Percentiles rank a stretch among this genome's conserved stretches.
phyloP scores from a whole-genome alignment of 768 basidiomycete species.

The Pleurotus pulmonarius region DNA sequence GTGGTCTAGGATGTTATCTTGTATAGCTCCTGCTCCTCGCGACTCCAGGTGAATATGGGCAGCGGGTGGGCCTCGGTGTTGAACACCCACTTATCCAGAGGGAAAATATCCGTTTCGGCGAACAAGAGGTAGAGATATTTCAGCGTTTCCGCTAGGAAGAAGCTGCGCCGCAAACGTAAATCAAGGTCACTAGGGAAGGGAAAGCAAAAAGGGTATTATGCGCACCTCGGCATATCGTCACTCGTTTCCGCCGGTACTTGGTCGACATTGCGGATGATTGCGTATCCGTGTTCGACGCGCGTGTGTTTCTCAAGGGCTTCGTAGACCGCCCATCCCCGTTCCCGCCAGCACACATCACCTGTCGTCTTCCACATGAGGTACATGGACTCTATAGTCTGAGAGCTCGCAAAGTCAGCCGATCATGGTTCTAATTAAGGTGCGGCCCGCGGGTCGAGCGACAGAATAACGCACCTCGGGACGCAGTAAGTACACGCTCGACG shows the following conservation, averaged over 20 bases:
- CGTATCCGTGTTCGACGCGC: slow-evolving; percentile 59
- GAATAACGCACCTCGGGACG: slow-evolving; percentile 60
- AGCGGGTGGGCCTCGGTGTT: slow-evolving; percentile 76
- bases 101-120: slow-evolving; percentile 56
- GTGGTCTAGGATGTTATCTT: slow-evolving; percentile 3
- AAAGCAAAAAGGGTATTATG: slow-evolving; percentile 1
- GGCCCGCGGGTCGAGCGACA: neutral
- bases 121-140: slow-evolving; percentile 76
- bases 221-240: slow-evolving; percentile 76
- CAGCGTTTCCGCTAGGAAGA: slow-evolving; percentile 50
- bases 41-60: slow-evolving; percentile 63
- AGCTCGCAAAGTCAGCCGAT: neutral
- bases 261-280: slow-evolving; percentile 50
- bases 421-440: neutral
- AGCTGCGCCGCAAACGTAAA: slow-evolving; percentile 22
- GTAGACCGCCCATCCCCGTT: slow-evolving; percentile 69
- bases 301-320: slow-evolving; percentile 59
- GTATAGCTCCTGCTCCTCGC: slow-evolving; percentile 38
- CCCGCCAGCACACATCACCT: slow-evolving; percentile 64
- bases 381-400: slow-evolving; percentile 68
- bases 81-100: slow-evolving; percentile 55
- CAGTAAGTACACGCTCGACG: slow-evolving; percentile 48
- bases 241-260: slow-evolving; percentile 28
- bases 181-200: neutral
- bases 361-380: slow-evolving; percentile 72